These are phyloP conservation scores for Coemansia sp. DNA, from an alignment of 192 early-diverging fungal species.

Conservation along the genomic window DNA sequence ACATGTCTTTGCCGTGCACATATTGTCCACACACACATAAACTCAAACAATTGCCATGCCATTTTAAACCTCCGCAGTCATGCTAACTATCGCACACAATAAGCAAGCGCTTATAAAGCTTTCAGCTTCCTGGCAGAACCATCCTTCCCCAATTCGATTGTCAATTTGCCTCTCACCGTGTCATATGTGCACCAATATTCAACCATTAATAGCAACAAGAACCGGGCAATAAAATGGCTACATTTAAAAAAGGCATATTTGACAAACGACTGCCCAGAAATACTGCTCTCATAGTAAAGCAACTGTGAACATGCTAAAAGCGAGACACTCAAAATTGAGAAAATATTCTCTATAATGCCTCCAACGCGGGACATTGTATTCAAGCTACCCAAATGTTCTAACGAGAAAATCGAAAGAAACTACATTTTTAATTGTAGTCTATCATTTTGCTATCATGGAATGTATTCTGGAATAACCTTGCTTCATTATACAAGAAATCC, in stretches of 20 bases:
- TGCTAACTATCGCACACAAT: not conserved
- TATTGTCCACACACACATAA: not conserved
- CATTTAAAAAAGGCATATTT: conserved; percentile 1
- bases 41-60: not conserved
- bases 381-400: not conserved
- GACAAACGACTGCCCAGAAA: not conserved
- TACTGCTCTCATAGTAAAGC: not conserved
- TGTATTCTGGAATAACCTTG: conserved; percentile 4
- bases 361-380: no score
- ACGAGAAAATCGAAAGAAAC: conserved; percentile 1
- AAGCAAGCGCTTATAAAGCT: not conserved
- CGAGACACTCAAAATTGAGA: not conserved
- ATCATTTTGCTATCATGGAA: not conserved
- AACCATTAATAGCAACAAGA: not conserved
- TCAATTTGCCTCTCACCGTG: not conserved
- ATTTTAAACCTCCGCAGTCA: not conserved
- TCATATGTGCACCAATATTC: not conserved
- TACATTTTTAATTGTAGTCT: not conserved
- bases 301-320: not conserved
- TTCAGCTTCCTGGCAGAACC: no score
- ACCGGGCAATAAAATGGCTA: not conserved
- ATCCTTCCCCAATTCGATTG: no score
- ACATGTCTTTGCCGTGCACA: not conserved
- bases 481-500: not conserved
- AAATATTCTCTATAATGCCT: not conserved